Conservation (phyloP, 2,329 filamentous ascomycete species). For the Lecanosticta acicola region DNA sequence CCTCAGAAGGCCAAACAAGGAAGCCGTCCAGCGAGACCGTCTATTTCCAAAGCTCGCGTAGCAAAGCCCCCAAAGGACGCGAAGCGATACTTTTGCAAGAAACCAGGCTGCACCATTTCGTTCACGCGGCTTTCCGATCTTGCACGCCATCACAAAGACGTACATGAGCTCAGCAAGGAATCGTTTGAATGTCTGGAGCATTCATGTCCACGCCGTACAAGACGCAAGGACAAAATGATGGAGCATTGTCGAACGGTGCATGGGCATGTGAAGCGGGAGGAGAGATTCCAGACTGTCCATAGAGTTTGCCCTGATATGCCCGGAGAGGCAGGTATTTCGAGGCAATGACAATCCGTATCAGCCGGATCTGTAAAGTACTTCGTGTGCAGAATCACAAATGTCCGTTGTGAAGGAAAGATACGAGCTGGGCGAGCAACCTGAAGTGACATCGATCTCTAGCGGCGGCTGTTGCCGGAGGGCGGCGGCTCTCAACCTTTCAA, state of each 20-base stretch:
- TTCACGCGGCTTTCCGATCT: constrained; percentile 5
- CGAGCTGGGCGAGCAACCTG: too few species aligned
- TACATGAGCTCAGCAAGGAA: constrained; percentile 1
- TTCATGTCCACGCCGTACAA: constrained; percentile 3
- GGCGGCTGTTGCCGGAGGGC: neutral
- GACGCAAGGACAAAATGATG: constrained; percentile 10
- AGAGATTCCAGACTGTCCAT: neutral
- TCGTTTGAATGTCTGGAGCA: constrained; percentile 1
- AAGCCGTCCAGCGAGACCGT: neutral
- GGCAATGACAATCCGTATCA: neutral
- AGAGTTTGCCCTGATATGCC: neutral
- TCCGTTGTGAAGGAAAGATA: neutral
- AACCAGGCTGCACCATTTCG: constrained; percentile 1
- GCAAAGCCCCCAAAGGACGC: too few species aligned
- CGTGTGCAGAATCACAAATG: neutral
- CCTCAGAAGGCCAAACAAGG: neutral
- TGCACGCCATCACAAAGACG: constrained; percentile 3
- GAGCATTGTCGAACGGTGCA: constrained; percentile 11
- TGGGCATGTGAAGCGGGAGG: constrained; percentile 1
- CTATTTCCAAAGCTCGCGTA: neutral
- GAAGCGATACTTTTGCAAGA: neutral
- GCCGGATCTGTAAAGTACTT: neutral
- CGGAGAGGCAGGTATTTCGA: neutral
- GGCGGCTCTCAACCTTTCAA: neutral
- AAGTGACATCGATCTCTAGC: neutral